Evolutionary conservation across 192 early-diverging fungal species (phyloP).

Genomic region (Backusella morwellensis): DNA sequence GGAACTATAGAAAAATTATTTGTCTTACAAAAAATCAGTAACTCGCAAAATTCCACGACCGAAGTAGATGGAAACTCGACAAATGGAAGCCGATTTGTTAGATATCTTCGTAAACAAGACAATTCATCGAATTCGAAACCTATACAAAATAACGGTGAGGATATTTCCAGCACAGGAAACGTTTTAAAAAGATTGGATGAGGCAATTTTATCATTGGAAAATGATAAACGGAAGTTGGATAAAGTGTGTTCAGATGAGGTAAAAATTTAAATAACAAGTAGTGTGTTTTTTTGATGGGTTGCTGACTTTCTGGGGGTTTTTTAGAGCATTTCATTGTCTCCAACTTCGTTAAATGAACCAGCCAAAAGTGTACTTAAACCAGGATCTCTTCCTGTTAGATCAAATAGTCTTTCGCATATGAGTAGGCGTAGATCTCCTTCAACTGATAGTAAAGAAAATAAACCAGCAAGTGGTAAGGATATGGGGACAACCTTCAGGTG

Average conservation of each 20-base stretch:
- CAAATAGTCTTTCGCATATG: conserved; percentile 6
- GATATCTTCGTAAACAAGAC: conserved; percentile 8
- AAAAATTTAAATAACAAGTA: neutral
- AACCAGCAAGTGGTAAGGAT: neutral
- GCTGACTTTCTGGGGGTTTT: neutral
- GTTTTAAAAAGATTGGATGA: conserved; percentile 19
- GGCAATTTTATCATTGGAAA: conserved; percentile 17
- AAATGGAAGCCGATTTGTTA: neutral
- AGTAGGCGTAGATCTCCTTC: neutral
- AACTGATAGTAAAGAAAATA: neutral
- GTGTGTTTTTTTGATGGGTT: neutral
- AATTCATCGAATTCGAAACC: neutral
- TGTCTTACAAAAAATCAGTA: conserved; percentile 13
- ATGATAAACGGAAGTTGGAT: conserved; percentile 5
- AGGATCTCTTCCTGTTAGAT: neutral
- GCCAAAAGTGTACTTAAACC: neutral
- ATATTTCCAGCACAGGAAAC: conserved; percentile 7
- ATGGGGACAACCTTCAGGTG: neutral
- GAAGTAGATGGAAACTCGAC: neutral
- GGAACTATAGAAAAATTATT: conserved; percentile 22
- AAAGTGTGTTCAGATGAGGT: neutral
- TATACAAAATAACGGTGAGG: neutral
- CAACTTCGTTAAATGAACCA: neutral
- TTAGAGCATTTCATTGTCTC: neutral
- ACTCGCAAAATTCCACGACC: neutral